A percentile compares a stretch with the other conserved stretches of the same genome.
Evolutionary conservation across 1,139 yeast species (phyloP).

Genomic region (Wickerhamomyces sp.): DNA sequence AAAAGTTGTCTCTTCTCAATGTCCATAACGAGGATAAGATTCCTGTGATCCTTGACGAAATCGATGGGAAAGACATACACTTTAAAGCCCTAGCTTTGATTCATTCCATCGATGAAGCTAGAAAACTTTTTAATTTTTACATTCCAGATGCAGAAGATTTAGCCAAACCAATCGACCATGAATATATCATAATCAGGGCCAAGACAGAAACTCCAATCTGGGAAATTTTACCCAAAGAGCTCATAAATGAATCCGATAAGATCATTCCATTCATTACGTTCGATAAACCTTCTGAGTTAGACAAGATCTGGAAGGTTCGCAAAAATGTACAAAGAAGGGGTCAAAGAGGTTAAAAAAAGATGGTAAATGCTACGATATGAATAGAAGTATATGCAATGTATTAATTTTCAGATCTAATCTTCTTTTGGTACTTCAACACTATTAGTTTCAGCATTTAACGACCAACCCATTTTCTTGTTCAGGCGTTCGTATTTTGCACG

Average conservation of each 20-base stretch:
- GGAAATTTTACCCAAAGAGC: slow-evolving; percentile 30
- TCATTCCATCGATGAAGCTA: slow-evolving; percentile 53
- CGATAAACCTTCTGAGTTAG: slow-evolving; percentile 37
- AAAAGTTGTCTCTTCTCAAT: slow-evolving; percentile 8
- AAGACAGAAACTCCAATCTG: slow-evolving; percentile 57
- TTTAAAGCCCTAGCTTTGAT: slow-evolving; percentile 47
- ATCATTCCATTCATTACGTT: slow-evolving; percentile 50
- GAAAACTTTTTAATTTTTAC: slow-evolving; percentile 48
- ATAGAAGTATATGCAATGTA: too few species aligned
- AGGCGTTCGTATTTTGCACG: slow-evolving; percentile 67
- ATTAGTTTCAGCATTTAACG: slow-evolving; percentile 18
- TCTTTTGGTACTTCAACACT: slow-evolving; percentile 7
- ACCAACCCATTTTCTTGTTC: slow-evolving; percentile 59
- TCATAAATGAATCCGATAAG: slow-evolving; percentile 16
- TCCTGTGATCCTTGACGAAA: slow-evolving; percentile 11
- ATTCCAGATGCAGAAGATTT: slow-evolving; percentile 37
- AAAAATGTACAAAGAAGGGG: slow-evolving; percentile 58
- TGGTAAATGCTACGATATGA: too few species aligned
- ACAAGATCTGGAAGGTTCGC: slow-evolving; percentile 60
- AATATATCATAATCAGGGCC: slow-evolving; percentile 56
- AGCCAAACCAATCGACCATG: slow-evolving; percentile 15
- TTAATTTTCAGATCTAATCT: slow-evolving; percentile 6
- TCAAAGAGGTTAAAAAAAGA: slow-evolving; percentile 24
- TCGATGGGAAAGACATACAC: slow-evolving; percentile 12
- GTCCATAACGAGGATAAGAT: slow-evolving; percentile 9